Percentiles rank a stretch among this genome's conserved stretches.
Evolutionary conservation across 2,329 filamentous ascomycete species (phyloP).

Genomic region (Pseudogymnoascus sp.): DNA sequence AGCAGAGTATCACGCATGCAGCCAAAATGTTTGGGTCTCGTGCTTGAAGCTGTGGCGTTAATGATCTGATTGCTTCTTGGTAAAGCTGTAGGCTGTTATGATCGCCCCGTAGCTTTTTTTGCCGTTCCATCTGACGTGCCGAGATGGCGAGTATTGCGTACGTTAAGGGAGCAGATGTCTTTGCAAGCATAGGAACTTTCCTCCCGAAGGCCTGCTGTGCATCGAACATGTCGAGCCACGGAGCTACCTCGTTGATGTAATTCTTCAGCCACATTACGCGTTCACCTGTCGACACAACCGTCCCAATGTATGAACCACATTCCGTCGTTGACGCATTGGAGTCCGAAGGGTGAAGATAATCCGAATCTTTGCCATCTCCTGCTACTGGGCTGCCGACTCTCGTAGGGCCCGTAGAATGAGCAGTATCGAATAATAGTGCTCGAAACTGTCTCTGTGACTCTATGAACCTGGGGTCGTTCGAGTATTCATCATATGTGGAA

Average conservation of each 20-base stretch:
- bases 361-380: background rate
- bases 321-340: conserved; percentile 8
- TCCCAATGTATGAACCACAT: too few relatives aligned
- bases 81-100: too few relatives aligned
- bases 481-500: conserved; percentile 24
- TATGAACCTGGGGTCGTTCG: conserved; percentile 37
- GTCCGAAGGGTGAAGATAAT: too few relatives aligned
- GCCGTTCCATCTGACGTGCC: conserved; percentile 44
- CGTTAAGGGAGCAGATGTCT: conserved; percentile 37
- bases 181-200: conserved; percentile 43
- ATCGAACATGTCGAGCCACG: conserved; percentile 53
- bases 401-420: conserved; percentile 26
- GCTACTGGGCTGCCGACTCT: conserved; percentile 27
- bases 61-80: too few relatives aligned
- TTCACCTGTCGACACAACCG: conserved; percentile 21
- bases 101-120: conserved; percentile 12
- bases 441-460: conserved; percentile 40
- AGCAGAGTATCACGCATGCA: too few relatives aligned
- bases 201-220: conserved; percentile 45
- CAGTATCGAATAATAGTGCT: conserved; percentile 35
- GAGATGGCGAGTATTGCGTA: conserved; percentile 49
- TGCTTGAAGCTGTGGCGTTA: too few relatives aligned
- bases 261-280: conserved; percentile 37
- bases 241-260: conserved; percentile 47
- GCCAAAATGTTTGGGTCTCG: too few relatives aligned